Evolutionary conservation across 2,329 filamentous ascomycete genomes (phyloP), one percentile per base, ranked within the genome.

Genomic region (Ophiostoma perfectum): DNA sequence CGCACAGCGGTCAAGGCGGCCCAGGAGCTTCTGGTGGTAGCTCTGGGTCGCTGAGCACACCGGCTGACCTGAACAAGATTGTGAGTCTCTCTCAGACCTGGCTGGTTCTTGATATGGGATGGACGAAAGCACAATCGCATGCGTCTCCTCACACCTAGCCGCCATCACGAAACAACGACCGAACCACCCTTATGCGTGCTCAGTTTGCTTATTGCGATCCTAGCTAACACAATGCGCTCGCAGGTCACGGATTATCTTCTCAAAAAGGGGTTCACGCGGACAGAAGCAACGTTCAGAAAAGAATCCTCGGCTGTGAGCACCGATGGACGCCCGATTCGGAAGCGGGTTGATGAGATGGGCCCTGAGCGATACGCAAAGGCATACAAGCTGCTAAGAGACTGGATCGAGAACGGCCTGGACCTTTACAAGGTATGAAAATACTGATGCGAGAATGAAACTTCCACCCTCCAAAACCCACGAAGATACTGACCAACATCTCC

Each of bases 181-280:
- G 47, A 39, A n/a, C 2, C 62, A 67, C 45, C 7, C 18, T 8
- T 1, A 3, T 41, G 38, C 60, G 7, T 38, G 4, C 12, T 36
- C 11, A 60, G 27, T 36, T 38, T 4, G 9, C 11, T 12, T 60
- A 14, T 2, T 11, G 27, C 55, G 55, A 38, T 9, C 27, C 12
- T 18, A 38, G 45, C 69, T 71, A 41, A 70, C 36, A 5, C 1
- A 4, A 16, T 18, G 2, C n/a, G 4, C 14, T 12, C 49, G 4
- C 66, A 88, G 85, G 85, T 99, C 3, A 93, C 97, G 8, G 95
- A 99, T 74, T 99, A 99, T 77, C 83, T 99, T 0, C 87, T 93
- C 2, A 99, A 99, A 78, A 93, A 97, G 73, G 95, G 95, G 0
- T 99, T 97, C 78, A 93, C 89, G 67, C 86, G 90, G 38, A 98